phyloP scores from a whole-genome alignment of 441 rosid species.

The Geranium incanum region DNA sequence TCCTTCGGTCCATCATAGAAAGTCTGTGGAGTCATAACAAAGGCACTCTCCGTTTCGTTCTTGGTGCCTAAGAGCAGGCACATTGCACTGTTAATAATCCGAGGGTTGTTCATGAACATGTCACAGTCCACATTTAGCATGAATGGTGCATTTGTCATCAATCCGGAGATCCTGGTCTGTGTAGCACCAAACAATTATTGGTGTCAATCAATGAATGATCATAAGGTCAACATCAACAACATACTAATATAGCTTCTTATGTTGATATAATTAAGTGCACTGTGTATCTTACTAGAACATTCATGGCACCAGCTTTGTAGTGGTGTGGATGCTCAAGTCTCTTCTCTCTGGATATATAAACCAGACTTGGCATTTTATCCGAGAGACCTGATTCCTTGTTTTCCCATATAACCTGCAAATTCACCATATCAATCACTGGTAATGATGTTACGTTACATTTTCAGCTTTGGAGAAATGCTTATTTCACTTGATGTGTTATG shows the following conservation, averaged over 20 bases:
- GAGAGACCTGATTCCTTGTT: slow-evolving; percentile 28
- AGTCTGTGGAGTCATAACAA: slow-evolving; percentile 36
- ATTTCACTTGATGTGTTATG: not conserved
- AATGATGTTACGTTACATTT: not conserved
- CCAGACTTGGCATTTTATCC: slow-evolving; percentile 43
- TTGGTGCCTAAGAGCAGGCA: slow-evolving; percentile 30
- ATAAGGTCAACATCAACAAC: not conserved
- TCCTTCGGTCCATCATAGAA: slow-evolving; percentile 32
- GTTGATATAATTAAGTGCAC: no score
- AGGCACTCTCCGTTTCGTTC: slow-evolving; percentile 23
- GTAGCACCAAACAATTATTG: not conserved
- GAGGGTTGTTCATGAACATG: slow-evolving; percentile 43
- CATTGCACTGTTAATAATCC: slow-evolving; percentile 30
- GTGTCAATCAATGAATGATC: not conserved
- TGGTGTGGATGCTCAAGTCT: slow-evolving; percentile 40
- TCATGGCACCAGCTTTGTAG: slow-evolving; percentile 87
- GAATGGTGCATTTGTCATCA: slow-evolving; percentile 53
- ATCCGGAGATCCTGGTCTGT: slow-evolving; percentile 57
- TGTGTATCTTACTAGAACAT: slow-evolving; percentile 41
- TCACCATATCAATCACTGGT: not conserved
- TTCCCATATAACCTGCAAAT: slow-evolving; percentile 45
- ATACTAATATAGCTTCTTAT: not conserved
- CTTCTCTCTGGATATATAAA: slow-evolving; percentile 68
- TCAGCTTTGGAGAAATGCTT: not conserved
- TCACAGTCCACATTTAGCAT: slow-evolving; percentile 53